These are phyloP conservation scores for Colletotrichum caudatum DNA, from an alignment of 2,329 filamentous ascomycete species.

Conservation along the genomic window DNA sequence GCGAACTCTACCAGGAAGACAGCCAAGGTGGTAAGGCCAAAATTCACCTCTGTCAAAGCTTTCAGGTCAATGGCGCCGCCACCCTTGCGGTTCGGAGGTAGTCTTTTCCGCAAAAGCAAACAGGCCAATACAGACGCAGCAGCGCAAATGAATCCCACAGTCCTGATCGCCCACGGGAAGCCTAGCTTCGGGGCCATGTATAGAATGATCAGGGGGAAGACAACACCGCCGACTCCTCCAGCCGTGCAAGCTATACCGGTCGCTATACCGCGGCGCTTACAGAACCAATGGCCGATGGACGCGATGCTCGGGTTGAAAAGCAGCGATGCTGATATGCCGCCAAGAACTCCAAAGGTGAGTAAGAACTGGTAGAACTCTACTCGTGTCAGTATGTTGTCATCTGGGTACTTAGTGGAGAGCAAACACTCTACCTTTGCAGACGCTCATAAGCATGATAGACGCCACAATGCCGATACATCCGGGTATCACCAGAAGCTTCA, in stretches of 20 bases:
- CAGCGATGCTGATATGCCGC: conserved; percentile 74
- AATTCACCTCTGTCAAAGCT: conserved; percentile 64
- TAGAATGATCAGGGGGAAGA: conserved; percentile 56
- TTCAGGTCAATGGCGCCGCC: conserved; percentile 60
- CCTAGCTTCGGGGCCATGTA: conserved; percentile 47
- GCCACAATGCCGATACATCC: conserved; percentile 69
- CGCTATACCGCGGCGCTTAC: conserved; percentile 71
- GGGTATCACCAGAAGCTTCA: conserved; percentile 66
- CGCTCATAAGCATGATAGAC: conserved; percentile 68
- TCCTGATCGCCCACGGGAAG: conserved; percentile 50
- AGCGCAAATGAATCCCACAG: conserved; percentile 48
- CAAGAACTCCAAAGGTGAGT: conserved; percentile 74
- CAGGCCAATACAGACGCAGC: conserved; percentile 47
- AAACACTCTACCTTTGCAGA: conserved; percentile 61
- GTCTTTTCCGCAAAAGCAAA: conserved; percentile 54
- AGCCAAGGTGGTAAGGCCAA: conserved; percentile 63
- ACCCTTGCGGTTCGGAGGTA: conserved; percentile 61
- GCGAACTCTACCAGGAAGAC: conserved; percentile 72
- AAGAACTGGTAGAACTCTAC: conserved; percentile 77
- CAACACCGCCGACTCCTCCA: conserved; percentile 68
- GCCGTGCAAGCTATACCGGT: conserved; percentile 78
- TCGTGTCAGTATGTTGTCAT: background rate
- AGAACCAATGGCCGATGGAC: conserved; percentile 77
- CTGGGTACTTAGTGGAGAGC: no score
- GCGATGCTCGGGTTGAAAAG: conserved; percentile 78